Evolutionary conservation across 202 grass and related monocot genomes (phyloP), one percentile per base, ranked within the genome.

Genomic region (Panicum virgatum): DNA sequence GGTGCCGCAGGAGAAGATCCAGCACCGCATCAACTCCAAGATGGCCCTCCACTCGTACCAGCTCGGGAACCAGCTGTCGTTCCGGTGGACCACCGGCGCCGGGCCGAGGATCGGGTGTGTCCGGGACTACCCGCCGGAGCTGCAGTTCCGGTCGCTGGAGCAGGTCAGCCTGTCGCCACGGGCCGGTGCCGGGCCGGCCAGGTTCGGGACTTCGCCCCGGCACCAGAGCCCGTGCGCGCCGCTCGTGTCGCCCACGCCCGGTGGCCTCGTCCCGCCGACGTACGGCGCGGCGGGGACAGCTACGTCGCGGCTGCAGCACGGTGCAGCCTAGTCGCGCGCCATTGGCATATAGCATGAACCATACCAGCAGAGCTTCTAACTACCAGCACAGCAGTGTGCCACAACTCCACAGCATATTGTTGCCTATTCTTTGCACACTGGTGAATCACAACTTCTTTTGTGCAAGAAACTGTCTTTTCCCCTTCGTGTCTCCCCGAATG

Each of bases 91-190:
- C 48, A 95, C 96, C 22, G 92, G 96, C 47, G 96, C 66, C 1
- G 96, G 96, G 22, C 96, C 92, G 2, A 82, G 96, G 72, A 98
- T 98, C 30, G 96, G 96, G 3, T 92, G 91, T 58, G 92, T 98
- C 62, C 76, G 92, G 73, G 96, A 91, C 85, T 93, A 98, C 73
- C 96, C 92, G 9, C 90, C 92, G 27, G 96, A 95, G 86, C 91
- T 98, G 42, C 90, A 91, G 80, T 83, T 88, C 72, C 92, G 68
- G 11, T 89, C 85, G 26, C 61, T 97, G 52, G 88, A 91, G 81
- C 90, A 97, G 71, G 88, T 98, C 43, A 88, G 77, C 80, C 80
- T 98, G 32, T 95, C 96, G 26, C 96, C 96, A 0, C 86, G 90
- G 0, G 78, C 27, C 34, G 67, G 63, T 62, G 51, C 36, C 9